Percentiles rank a stretch among this genome's conserved stretches.
phyloP scores from a whole-genome alignment of 2,329 filamentous ascomycete genomes.

The Colletotrichum musae region DNA sequence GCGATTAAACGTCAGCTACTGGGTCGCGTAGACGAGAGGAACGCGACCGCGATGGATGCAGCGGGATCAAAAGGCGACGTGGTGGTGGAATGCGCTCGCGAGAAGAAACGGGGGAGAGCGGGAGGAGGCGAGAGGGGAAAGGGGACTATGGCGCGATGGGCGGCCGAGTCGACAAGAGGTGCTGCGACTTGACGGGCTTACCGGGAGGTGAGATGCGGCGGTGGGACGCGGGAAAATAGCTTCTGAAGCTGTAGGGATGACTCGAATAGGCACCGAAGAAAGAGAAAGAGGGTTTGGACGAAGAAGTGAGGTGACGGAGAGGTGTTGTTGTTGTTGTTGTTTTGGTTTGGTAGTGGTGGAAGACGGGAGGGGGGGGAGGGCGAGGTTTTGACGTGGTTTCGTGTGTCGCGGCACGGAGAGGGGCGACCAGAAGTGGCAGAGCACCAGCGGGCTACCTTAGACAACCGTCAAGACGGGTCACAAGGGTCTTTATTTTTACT shows the following conservation, averaged over 20 bases:
- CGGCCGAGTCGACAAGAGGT: not conserved
- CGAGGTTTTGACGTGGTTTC: slow-evolving; percentile 19
- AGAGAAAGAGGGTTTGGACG: not conserved
- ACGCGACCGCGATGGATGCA: slow-evolving; percentile 19
- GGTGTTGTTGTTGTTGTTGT: slow-evolving; percentile 2
- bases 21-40: not conserved
- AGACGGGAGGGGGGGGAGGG: not conserved
- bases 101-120: not conserved
- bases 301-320: not conserved
- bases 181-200: slow-evolving; percentile 10
- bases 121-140: not conserved
- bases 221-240: not conserved
- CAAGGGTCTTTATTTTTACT: slow-evolving; percentile 1
- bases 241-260: slow-evolving; percentile 23
- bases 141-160: not conserved
- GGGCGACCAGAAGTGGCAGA: not conserved
- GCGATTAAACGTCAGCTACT: not conserved
- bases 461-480: slow-evolving; percentile 6
- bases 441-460: not conserved
- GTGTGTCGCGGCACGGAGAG: slow-evolving; percentile 1
- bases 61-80: slow-evolving; percentile 12
- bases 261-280: not conserved
- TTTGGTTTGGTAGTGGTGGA: too few species aligned
- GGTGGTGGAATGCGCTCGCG: slow-evolving; percentile 23
- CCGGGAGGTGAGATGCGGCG: not conserved